Percentiles rank a stretch among this genome's conserved stretches.
Evolutionary conservation across 164 flowering plant genomes (phyloP).

Genomic region (Berberis thunbergii): DNA sequence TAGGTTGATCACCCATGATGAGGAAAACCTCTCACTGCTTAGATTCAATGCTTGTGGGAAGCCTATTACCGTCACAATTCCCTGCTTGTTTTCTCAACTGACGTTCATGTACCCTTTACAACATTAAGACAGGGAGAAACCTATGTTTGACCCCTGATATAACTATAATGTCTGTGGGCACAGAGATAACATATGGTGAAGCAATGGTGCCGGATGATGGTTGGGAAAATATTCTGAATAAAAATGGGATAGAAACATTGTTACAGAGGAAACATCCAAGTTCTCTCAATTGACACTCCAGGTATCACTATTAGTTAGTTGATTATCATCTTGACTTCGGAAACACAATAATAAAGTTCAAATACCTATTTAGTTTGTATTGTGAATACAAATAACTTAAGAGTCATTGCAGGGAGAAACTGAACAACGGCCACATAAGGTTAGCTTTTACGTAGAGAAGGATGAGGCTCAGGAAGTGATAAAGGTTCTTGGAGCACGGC

Average conservation of each 20-base stretch:
- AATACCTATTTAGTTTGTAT: not conserved
- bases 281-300: constrained; percentile 76
- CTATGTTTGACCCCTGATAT: constrained; percentile 91
- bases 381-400: constrained; percentile 3
- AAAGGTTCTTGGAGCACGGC: constrained; percentile 41
- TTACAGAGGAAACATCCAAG: constrained; percentile 68
- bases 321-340: not conserved
- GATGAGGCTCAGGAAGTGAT: constrained; percentile 62
- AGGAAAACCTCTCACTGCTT: constrained; percentile 70
- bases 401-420: constrained; percentile 63
- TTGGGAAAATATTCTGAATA: constrained; percentile 68
- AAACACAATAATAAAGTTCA: too few relatives aligned
- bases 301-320: constrained; percentile 27
- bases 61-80: constrained; percentile 74
- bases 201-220: constrained; percentile 83
- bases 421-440: constrained; percentile 89
- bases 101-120: constrained; percentile 85
- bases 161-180: constrained; percentile 96
- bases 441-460: constrained; percentile 81
- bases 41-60: constrained; percentile 97
- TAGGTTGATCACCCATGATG: constrained; percentile 98
- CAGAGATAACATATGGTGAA: constrained; percentile 92
- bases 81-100: constrained; percentile 89
- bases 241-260: constrained; percentile 73
- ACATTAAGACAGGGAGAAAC: constrained; percentile 91